Conservation (phyloP, 345 rosid species). For the Kernera saxatilis region DNA sequence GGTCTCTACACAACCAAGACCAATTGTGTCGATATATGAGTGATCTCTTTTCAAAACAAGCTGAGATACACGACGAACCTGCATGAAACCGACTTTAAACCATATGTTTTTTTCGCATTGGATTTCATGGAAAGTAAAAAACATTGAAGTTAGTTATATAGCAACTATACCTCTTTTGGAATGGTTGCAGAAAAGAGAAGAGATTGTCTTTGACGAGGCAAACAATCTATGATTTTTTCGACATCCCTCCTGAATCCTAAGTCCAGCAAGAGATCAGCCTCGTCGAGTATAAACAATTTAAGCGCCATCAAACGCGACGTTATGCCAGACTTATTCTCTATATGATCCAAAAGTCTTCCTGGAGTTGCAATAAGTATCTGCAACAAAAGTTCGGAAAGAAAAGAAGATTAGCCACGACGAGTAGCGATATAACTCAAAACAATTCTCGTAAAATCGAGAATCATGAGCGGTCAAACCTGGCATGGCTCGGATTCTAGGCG, state of each 20-base stretch:
- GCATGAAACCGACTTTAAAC: not conserved
- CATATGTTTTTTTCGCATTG: not conserved
- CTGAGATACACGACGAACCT: slow-evolving; percentile 95
- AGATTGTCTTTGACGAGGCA: slow-evolving; percentile 85
- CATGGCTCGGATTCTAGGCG: slow-evolving; percentile 78
- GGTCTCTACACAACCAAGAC: slow-evolving; percentile 72
- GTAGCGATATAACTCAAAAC: not conserved
- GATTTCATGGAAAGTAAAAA: not conserved
- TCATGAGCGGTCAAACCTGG: slow-evolving; percentile 49
- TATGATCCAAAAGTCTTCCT: slow-evolving; percentile 89
- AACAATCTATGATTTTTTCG: slow-evolving; percentile 81
- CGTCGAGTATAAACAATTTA: slow-evolving; percentile 89
- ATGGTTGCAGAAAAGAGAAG: slow-evolving; percentile 86
- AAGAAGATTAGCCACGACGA: not conserved
- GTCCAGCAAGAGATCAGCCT: slow-evolving; percentile 91
- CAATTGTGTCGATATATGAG: slow-evolving; percentile 67
- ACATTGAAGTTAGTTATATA: not conserved
- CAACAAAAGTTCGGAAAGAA: slow-evolving; percentile 5
- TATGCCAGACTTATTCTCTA: slow-evolving; percentile 79
- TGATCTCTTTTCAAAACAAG: slow-evolving; percentile 88
- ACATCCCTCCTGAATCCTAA: slow-evolving; percentile 93
- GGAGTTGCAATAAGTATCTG: slow-evolving; percentile 96
- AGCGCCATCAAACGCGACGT: slow-evolving; percentile 79
- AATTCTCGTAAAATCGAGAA: not conserved
- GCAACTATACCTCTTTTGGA: slow-evolving; percentile 68